Evolutionary conservation across 352 stramenopile genomes (phyloP), one percentile per base, ranked within the genome.

Genomic region (Chrysophaeum taylorii): DNA sequence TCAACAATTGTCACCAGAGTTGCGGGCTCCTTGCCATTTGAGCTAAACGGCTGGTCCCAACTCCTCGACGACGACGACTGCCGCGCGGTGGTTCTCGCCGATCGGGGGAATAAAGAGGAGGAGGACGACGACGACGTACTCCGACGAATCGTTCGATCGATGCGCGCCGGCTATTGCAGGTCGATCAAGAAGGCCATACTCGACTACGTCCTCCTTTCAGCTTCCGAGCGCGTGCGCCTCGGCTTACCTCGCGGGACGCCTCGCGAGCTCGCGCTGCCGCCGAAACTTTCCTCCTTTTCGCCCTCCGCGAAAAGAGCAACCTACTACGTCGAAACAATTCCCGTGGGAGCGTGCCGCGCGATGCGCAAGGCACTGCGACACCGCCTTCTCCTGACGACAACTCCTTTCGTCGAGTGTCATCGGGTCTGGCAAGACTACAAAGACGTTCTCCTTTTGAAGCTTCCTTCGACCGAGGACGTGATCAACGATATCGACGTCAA

Each of bases 181-280:
- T 54, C 45, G 45, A 54, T 54, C 45, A 25, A 21, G 14, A 62
- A 62, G 50, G 50, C 50, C 4, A 62, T 21, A 31, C 50, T 62
- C n/a, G 50, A 62, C 50, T 62, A 62, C 50, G 27, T 62, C 15
- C 50, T 62, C n/a, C 50, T 62, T 2, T 35, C 50, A 31, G 4
- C 50, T 25, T 31, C 1, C 25, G 50, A 62, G 50, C 50, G 50
- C 27, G n/a, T 15, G 2, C 23, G 50, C 4, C 50, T 62, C 25
- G 50, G 50, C 50, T 31, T 62, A 2, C n/a, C 2, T 2, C 50
- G 4, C 15, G 50, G 50, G 4, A 5, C 27, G 50, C 50, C 50
- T 4, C 23, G 7, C 5, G 45, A 57, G 12, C 12, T 57, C 9
- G 18, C 18, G 18, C 18, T 57, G 12, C 12, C 7, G 12, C 50